Evolutionary conservation across 495 filamentous ascomycete genomes (phyloP).

Genomic region (Talaromyces ruber): DNA sequence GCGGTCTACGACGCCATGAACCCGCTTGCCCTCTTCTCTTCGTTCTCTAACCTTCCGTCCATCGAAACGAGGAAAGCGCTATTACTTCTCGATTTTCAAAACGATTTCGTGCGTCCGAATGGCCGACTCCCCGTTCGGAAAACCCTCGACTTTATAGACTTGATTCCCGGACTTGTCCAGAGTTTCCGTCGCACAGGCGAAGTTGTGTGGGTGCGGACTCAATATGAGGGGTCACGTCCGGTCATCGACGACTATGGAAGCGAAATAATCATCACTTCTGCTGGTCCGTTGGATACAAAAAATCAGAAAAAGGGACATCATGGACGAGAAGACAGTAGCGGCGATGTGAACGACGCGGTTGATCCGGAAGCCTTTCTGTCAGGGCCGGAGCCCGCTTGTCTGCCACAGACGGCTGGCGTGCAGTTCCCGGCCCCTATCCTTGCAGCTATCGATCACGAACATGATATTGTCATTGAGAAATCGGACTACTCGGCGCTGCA

Average conservation of each 20-base stretch:
- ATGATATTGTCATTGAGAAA: conserved; percentile 68
- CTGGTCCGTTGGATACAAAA: conserved; percentile 13
- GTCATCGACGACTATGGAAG: conserved; percentile 34
- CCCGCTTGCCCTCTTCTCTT: conserved; percentile 18
- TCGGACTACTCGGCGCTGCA: conserved; percentile 84
- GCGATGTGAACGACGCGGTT: conserved; percentile 16
- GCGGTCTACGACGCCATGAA: conserved; percentile 4
- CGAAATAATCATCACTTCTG: conserved; percentile 24
- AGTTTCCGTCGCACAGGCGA: conserved; percentile 72
- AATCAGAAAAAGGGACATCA: conserved; percentile 11
- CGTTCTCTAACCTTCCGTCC: conserved; percentile 31
- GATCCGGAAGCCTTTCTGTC: conserved; percentile 60
- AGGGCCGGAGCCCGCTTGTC: conserved; percentile 41
- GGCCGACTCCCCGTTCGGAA: conserved; percentile 61
- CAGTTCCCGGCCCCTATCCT: conserved; percentile 57
- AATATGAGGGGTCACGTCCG: conserved; percentile 55
- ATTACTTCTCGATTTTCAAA: conserved; percentile 80
- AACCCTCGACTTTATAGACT: conserved; percentile 57
- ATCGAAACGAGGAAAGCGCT: conserved; percentile 74
- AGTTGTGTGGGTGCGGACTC: conserved; percentile 80
- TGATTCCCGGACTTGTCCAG: conserved; percentile 55
- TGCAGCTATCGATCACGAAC: conserved; percentile 41
- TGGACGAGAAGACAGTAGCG: conserved; percentile 5
- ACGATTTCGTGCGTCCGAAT: conserved; percentile 71
- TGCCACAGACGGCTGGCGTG: conserved; percentile 51